phyloP scores from a whole-genome alignment of 768 basidiomycete species.

The Tubosaeta sp. region DNA sequence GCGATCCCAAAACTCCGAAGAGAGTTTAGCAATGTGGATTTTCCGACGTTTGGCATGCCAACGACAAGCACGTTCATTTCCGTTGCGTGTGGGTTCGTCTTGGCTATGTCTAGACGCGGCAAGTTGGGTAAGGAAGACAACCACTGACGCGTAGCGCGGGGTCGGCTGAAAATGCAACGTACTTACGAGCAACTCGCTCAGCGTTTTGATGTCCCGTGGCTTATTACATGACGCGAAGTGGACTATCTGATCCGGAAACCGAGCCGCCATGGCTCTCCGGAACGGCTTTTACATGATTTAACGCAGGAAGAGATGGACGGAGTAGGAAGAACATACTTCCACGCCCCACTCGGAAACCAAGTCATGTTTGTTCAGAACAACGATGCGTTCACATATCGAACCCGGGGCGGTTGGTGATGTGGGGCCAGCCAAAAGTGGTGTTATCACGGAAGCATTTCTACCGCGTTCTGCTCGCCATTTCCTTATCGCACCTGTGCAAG shows the following conservation, averaged over 20 bases:
- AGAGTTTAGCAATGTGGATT: constrained; percentile 90
- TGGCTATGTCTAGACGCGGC: constrained; percentile 54
- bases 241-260: constrained; percentile 64
- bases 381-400: constrained; percentile 70
- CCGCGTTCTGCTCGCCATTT: constrained; percentile 70
- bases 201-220: constrained; percentile 55
- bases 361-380: constrained; percentile 93
- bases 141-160: neutral
- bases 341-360: constrained; percentile 86
- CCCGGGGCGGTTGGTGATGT: constrained; percentile 9
- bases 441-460: constrained; percentile 43
- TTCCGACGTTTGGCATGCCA: constrained; percentile 99
- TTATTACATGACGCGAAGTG: constrained; percentile 73
- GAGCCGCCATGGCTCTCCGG: constrained; percentile 61
- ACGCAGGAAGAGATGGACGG: constrained; percentile 1
- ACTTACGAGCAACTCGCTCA: constrained; percentile 72
- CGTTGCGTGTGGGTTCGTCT: constrained; percentile 61
- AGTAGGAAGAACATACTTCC: constrained; percentile 47
- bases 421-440: constrained; percentile 31
- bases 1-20: constrained; percentile 81
- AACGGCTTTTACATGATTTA: constrained; percentile 54
- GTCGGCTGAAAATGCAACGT: constrained; percentile 34
- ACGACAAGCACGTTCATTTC: constrained; percentile 89
- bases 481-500: constrained; percentile 49
- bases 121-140: neutral